These are phyloP conservation scores for Juncus effusus DNA, from an alignment of 176 grass and related monocot species.

Conservation along the genomic window DNA sequence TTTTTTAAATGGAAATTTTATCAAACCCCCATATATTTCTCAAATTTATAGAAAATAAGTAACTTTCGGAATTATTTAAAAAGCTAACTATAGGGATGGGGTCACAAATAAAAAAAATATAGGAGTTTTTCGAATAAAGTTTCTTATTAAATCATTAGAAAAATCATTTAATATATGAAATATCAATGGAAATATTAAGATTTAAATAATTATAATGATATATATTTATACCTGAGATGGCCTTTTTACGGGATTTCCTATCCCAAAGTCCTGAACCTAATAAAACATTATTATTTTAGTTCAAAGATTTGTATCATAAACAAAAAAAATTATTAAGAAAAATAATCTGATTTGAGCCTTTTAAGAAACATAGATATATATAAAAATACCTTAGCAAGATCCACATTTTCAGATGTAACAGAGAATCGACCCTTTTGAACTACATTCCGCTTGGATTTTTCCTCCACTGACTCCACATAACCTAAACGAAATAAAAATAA, in stretches of 20 bases:
- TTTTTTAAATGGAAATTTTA: conserved; percentile 9
- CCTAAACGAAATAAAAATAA: conserved; percentile 48
- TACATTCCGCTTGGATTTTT: conserved; percentile 83
- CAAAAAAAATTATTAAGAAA: conserved; percentile 4
- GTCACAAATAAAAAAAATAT: too few relatives aligned
- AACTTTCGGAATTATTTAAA: too few relatives aligned
- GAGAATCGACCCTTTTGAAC: conserved; percentile 99
- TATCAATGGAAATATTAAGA: conserved; percentile 13
- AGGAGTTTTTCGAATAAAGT: too few relatives aligned
- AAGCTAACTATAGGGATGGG: too few relatives aligned
- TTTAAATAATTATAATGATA: conserved; percentile 24
- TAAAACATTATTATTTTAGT: conserved; percentile 24
- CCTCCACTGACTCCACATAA: conserved; percentile 82
- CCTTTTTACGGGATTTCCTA: conserved; percentile 46
- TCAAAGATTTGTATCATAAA: not conserved
- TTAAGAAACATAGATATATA: not conserved
- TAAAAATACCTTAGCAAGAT: conserved; percentile 80
- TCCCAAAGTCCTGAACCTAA: conserved; percentile 69
- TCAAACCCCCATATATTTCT: too few relatives aligned
- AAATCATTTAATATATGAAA: not conserved
- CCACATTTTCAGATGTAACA: conserved; percentile 97
- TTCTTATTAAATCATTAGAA: not conserved
- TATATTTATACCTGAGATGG: conserved; percentile 54
- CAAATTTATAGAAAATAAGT: too few relatives aligned
- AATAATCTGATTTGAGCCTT: conserved; percentile 14